Evolutionary conservation across 129 eudicot genomes (phyloP).

Genomic region (Flaveria linearis): DNA sequence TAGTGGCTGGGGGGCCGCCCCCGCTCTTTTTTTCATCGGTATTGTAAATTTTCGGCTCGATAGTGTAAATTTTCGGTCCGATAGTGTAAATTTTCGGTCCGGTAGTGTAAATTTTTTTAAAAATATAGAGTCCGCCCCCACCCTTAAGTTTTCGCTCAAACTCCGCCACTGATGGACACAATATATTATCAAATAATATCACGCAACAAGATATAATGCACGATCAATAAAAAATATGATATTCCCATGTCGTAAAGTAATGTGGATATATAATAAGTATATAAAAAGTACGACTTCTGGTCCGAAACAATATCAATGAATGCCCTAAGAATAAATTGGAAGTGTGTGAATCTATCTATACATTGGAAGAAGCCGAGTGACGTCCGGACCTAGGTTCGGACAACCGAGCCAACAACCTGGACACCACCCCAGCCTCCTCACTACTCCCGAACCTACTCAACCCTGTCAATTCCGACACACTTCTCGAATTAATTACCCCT

Average conservation of each 20-base stretch:
- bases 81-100: no score
- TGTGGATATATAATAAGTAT: neutral
- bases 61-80: no score
- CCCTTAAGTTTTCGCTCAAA: no score
- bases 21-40: no score
- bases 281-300: neutral
- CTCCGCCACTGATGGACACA: no score
- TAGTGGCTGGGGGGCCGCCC: no score
- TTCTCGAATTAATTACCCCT: slow-evolving; percentile 71
- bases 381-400: slow-evolving; percentile 50
- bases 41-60: no score
- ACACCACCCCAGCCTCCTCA: slow-evolving; percentile 36
- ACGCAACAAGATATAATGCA: no score
- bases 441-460: slow-evolving; percentile 65
- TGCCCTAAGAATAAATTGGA: neutral
- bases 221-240: neutral
- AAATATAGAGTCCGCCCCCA: no score
- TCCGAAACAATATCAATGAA: neutral
- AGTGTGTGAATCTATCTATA: slow-evolving; percentile 20
- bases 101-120: no score
- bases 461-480: slow-evolving; percentile 94
- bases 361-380: slow-evolving; percentile 38
- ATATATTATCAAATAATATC: no score
- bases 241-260: neutral
- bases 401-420: slow-evolving; percentile 67